Evolutionary conservation across 371 early-diverging fungal genomes (phyloP).

Genomic region (Nematocida sp.): DNA sequence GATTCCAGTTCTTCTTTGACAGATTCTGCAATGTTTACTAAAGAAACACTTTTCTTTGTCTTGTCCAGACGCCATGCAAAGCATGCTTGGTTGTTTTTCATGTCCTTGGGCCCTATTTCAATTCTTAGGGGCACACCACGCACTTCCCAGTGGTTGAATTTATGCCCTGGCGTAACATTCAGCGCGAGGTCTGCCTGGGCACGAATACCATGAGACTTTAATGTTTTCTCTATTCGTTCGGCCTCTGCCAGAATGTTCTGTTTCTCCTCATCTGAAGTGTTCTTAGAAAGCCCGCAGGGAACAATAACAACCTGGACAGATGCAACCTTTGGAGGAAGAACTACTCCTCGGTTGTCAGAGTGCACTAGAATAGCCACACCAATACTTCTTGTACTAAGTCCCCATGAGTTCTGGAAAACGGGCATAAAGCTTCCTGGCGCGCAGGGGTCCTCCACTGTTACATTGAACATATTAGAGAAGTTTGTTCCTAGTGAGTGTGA

Average conservation of each 20-base stretch:
- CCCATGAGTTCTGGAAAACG: conserved; percentile 99
- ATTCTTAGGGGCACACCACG: conserved; percentile 93
- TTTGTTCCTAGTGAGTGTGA: conserved; percentile 98
- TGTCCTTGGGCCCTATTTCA: conserved; percentile 94
- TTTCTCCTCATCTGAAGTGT: conserved; percentile 75
- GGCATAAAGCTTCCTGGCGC: conserved; percentile 66
- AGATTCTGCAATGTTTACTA: conserved; percentile 59
- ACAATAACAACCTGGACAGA: conserved; percentile 85
- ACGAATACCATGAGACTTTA: conserved; percentile 78
- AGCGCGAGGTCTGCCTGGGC: conserved; percentile 83
- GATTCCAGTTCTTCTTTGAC: conserved; percentile 75
- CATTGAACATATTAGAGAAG: conserved; percentile 96
- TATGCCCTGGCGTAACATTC: conserved; percentile 90
- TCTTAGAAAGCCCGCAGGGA: conserved; percentile 88
- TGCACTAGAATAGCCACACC: conserved; percentile 99
- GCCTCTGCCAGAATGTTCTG: conserved; percentile 70
- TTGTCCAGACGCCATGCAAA: conserved; percentile 83
- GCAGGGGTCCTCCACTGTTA: conserved; percentile 74
- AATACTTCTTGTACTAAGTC: conserved; percentile 94
- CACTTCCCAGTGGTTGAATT: conserved; percentile 99
- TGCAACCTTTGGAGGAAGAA: conserved; percentile 92
- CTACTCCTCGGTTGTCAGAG: conserved; percentile 91
- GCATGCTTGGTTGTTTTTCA: conserved; percentile 77
- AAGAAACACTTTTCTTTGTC: conserved; percentile 73
- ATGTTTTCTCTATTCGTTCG: conserved; percentile 72